phyloP scores from a whole-genome alignment of 345 rosid species.

The Sonneratia caseolaris region DNA sequence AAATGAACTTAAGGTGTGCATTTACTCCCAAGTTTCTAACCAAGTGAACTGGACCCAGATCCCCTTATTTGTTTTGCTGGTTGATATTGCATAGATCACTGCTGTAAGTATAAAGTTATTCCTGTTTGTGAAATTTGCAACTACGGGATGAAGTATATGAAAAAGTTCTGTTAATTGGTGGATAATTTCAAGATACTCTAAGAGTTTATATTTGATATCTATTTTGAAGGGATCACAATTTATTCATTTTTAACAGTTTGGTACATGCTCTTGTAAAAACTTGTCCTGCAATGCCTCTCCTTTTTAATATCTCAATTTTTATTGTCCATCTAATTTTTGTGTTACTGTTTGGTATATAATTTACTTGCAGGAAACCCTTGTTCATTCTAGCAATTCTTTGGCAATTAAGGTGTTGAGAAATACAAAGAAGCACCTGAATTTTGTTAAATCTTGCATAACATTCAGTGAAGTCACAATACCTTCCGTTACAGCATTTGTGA shows the following conservation, averaged over 20 bases:
- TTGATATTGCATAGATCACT: background rate
- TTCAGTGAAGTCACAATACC: conserved; percentile 87
- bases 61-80: background rate
- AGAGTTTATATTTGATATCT: background rate
- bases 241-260: background rate
- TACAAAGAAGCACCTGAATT: conserved; percentile 31
- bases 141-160: background rate
- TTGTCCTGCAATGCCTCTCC: background rate
- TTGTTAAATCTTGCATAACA: conserved; percentile 76
- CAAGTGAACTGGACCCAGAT: background rate
- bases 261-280: background rate
- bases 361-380: conserved; percentile 63
- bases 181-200: background rate
- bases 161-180: no score
- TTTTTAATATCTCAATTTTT: background rate
- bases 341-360: background rate
- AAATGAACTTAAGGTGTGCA: conserved; percentile 60
- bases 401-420: conserved; percentile 54
- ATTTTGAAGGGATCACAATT: background rate
- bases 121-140: background rate
- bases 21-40: background rate
- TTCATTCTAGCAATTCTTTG: conserved; percentile 69
- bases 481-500: conserved; percentile 39
- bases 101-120: background rate
- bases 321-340: background rate